Percentiles rank a stretch among this genome's conserved stretches.
Conservation (phyloP, 75 land plant species). For the Picea glauca region DNA sequence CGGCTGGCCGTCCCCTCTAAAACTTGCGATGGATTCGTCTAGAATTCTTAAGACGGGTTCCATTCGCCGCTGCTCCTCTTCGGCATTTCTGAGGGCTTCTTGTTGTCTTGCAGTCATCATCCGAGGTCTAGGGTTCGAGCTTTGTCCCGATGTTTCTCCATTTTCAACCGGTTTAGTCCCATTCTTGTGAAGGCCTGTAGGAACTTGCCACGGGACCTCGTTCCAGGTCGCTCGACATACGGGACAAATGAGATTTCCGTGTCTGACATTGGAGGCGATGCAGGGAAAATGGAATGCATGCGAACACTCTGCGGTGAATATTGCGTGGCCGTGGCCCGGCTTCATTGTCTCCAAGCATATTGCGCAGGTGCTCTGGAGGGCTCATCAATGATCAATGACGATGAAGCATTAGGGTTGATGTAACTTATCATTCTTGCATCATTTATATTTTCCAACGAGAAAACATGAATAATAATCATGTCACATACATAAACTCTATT, state of each 20-base stretch:
- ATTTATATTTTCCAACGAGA: not conserved
- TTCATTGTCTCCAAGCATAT: conserved; percentile 73
- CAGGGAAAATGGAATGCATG: conserved; percentile 83
- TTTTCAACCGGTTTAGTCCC: too few relatives aligned
- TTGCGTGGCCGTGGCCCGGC: conserved; percentile 41
- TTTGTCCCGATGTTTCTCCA: too few relatives aligned
- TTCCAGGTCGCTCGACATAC: conserved; percentile 70
- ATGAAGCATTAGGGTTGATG: too few relatives aligned
- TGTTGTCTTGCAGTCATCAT: not conserved
- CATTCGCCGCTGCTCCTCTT: conserved; percentile 1
- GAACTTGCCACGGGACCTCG: conserved; percentile 51
- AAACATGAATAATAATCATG: not conserved
- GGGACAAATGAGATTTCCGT: conserved; percentile 55
- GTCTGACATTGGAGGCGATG: conserved; percentile 56
- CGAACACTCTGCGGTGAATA: conserved; percentile 85
- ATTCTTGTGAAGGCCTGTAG: conserved; percentile 5
- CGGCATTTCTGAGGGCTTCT: conserved; percentile 5
- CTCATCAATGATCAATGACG: too few relatives aligned
- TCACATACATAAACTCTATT: not conserved
- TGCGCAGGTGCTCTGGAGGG: conserved; percentile 58
- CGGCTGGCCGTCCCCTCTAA: conserved; percentile 7
- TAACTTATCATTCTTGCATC: too few relatives aligned
- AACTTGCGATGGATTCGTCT: conserved; percentile 31
- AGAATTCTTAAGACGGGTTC: conserved; percentile 39
- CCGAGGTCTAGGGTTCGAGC: not conserved